A percentile compares a stretch with the other conserved stretches of the same genome.
These are phyloP conservation scores for Lenwebbia sp. DNA, from an alignment of 345 rosid species.

Conservation along the genomic window DNA sequence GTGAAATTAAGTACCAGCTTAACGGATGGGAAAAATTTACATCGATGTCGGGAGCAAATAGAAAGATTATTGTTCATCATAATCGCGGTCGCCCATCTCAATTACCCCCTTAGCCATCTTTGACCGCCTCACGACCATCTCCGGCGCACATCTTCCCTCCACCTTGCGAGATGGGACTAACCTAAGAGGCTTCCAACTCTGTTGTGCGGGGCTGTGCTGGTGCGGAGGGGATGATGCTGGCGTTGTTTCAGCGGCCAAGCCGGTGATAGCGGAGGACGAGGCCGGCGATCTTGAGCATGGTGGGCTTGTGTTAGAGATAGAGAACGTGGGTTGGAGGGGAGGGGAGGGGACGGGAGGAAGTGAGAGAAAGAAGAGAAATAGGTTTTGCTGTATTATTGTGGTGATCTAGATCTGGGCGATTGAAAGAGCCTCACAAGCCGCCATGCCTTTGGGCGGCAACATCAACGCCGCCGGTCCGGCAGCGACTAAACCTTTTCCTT, in stretches of 20 bases:
- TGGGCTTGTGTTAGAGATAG: neutral
- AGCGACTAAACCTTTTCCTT: neutral
- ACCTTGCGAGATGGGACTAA: neutral
- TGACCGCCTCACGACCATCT: neutral
- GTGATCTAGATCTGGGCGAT: neutral
- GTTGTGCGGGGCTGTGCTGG: neutral
- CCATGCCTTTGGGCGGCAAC: neutral
- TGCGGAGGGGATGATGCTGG: neutral
- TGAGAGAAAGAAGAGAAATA: too few species aligned
- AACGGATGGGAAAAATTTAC: too few species aligned
- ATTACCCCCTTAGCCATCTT: neutral
- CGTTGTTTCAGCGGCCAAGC: too few species aligned
- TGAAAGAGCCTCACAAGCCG: neutral
- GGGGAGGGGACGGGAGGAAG: too few species aligned
- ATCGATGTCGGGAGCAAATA: neutral
- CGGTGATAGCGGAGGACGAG: neutral
- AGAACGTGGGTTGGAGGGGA: neutral
- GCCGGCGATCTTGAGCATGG: neutral
- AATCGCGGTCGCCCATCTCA: neutral
- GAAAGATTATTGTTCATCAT: neutral
- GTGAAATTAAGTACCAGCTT: neutral
- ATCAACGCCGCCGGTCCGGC: neutral
- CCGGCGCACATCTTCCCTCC: neutral
- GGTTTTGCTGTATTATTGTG: neutral
- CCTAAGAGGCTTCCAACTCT: neutral